Evolutionary conservation across 768 basidiomycete species (phyloP).

Genomic region (Fomitopsis serialis): DNA sequence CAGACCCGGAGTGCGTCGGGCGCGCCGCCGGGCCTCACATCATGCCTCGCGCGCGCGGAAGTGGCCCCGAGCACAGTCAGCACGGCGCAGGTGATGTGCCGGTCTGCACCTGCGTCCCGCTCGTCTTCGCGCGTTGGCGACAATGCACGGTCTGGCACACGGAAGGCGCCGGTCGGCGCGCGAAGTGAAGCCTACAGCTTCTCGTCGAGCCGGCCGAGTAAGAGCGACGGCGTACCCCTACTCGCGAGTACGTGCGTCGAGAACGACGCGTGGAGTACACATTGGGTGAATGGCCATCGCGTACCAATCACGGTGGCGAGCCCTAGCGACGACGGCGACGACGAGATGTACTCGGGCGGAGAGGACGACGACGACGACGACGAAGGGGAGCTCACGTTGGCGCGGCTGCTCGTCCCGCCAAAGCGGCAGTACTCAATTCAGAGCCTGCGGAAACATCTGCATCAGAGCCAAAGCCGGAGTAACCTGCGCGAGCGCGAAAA

Average conservation of each 20-base stretch:
- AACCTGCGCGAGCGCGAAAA: slow-evolving; percentile 10
- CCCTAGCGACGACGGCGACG: slow-evolving; percentile 13
- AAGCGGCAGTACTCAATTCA: slow-evolving; percentile 71
- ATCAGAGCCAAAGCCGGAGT: slow-evolving; percentile 17
- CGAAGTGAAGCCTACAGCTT: slow-evolving; percentile 1
- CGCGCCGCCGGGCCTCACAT: slow-evolving; percentile 11
- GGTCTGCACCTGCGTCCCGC: slow-evolving; percentile 66
- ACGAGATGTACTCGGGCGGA: slow-evolving; percentile 7
- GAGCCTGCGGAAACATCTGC: slow-evolving; percentile 63
- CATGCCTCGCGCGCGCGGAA: slow-evolving; percentile 26
- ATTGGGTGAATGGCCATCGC: slow-evolving; percentile 19
- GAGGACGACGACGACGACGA: slow-evolving; percentile 43
- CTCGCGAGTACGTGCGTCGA: slow-evolving; percentile 57
- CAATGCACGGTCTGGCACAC: too few relatives aligned
- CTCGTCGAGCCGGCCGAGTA: slow-evolving; percentile 17
- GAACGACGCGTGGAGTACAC: slow-evolving; percentile 47
- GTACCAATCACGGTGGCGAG: slow-evolving; percentile 11
- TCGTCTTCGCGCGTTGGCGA: slow-evolving; percentile 39
- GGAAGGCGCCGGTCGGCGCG: slow-evolving; percentile 7
- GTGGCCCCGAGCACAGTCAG: slow-evolving; percentile 37
- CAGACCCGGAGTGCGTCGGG: slow-evolving; percentile 10
- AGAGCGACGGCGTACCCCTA: slow-evolving; percentile 43
- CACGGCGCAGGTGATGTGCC: slow-evolving; percentile 55
- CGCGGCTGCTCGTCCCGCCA: slow-evolving; percentile 61
- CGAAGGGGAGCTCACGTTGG: slow-evolving; percentile 55